phyloP scores from a whole-genome alignment of 2,329 filamentous ascomycete species.

The Aspergillus transmontanensis region DNA sequence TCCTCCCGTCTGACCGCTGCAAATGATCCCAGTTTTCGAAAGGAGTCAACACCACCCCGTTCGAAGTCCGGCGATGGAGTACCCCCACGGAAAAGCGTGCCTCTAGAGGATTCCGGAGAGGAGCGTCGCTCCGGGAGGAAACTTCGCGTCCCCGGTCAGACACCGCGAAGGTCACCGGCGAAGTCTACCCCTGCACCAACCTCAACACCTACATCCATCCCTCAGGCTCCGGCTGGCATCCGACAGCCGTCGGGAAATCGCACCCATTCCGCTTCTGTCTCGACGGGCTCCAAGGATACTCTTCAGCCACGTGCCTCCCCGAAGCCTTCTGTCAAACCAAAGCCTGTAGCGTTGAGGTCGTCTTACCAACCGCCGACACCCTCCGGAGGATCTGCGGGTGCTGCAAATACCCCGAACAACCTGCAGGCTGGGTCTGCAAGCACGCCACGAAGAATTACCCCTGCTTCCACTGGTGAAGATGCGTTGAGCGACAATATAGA shows the following conservation, averaged over 20 bases:
- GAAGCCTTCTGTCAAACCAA: conserved; percentile 40
- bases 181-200: conserved; percentile 15
- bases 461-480: conserved; percentile 30
- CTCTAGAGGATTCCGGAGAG: conserved; percentile 10
- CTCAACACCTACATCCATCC: conserved; percentile 9
- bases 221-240: conserved; percentile 7
- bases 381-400: conserved; percentile 15
- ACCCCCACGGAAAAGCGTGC: conserved; percentile 11
- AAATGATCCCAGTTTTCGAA: conserved; percentile 29
- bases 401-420: conserved; percentile 16
- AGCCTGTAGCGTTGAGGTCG: conserved; percentile 37
- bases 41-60: conserved; percentile 24
- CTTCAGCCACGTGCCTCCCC: conserved; percentile 23
- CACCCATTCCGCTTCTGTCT: conserved; percentile 14
- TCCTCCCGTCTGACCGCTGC: conserved; percentile 33
- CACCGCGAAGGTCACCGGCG: conserved; percentile 12
- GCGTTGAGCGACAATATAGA: conserved; percentile 26
- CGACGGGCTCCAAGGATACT: conserved; percentile 26
- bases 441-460: conserved; percentile 11
- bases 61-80: conserved; percentile 28
- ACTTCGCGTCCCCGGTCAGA: conserved; percentile 8
- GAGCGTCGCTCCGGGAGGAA: conserved; percentile 15
- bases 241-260: conserved; percentile 11
- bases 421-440: conserved; percentile 26
- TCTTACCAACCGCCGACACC: conserved; percentile 24